Base-by-base conservation (phyloP, 2,329 filamentous ascomycete species). In the Colletotrichum godetiae region DNA sequence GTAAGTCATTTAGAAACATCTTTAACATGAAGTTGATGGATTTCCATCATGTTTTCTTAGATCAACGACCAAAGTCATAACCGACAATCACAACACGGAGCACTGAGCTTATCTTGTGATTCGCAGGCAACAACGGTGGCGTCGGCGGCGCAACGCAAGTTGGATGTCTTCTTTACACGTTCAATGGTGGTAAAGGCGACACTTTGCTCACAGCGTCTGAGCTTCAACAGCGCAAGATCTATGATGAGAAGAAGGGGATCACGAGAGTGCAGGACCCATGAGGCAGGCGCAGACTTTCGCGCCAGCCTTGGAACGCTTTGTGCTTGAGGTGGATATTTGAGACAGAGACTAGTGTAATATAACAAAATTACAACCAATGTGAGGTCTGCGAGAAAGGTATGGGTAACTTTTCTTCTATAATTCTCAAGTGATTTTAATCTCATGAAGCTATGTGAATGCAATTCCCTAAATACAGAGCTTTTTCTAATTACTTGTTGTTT, bases 141-240 rank as follows among this genome's bases (percentile, higher is more conserved):
- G 62, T 65, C 11, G 62, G 62, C 27, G 62, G 62, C 2, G 37
- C 24, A 29, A 65, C 62, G 5, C 62, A 65, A 24, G 62, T 27
- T 2, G 62, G 62, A 5, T 65, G 62, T 19, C 49, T 65, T 11
- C 49, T 65, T 15, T 65, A n/a, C 52, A 56, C 49, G 15, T 65
- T 65, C 31, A 55, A 13, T 6, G 62, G 62, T 7, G 62, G 19
- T 1, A 65, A 56, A 4, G 49, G 62, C 8, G 31, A 49, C 1
- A 37, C 24, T 29, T 24, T 63, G 2, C 52, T 63, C 5, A 63
- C 61, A 31, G 46, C 22, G 3, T 46, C 33, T 1, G 61, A 63
- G 35, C 6, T 63, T 6, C 5, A 27, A 6, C 2, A 53, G 0
- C 22, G 61, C n/a, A 10, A 27, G 1, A 33, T 11, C 8, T 63